A percentile compares a stretch with the other conserved stretches of the same genome.
Conservation (phyloP, 1,139 yeast genomes). For the Sugiyamaella paludigena region DNA sequence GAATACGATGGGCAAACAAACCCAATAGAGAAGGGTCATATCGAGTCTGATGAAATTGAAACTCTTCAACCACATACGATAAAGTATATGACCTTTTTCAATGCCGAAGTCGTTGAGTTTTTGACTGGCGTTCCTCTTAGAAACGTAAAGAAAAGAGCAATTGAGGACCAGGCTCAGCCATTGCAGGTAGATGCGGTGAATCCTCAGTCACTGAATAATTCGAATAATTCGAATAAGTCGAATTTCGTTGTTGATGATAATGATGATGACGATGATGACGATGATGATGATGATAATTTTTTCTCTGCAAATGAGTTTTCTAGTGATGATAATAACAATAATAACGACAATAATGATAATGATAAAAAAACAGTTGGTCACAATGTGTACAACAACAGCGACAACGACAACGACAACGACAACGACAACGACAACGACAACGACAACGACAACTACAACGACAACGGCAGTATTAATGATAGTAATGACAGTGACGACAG, state of each 20-base stretch:
- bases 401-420: background rate
- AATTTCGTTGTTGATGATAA: too few species aligned
- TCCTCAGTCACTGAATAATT: background rate
- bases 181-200: background rate
- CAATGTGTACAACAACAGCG: too few species aligned
- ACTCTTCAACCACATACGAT: background rate
- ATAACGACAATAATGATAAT: too few species aligned
- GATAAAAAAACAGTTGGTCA: background rate
- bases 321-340: background rate
- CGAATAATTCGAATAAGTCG: too few species aligned
- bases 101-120: conserved; percentile 23
- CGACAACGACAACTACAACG: background rate
- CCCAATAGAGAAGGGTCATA: too few species aligned
- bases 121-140: conserved; percentile 15
- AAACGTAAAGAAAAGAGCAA: background rate
- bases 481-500: background rate
- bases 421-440: background rate
- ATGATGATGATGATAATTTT: background rate
- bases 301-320: background rate
- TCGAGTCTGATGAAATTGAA: too few species aligned
- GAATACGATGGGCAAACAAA: too few species aligned
- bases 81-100: conserved; percentile 20
- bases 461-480: background rate
- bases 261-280: background rate
- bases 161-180: background rate